Conservation (phyloP, 495 filamentous ascomycete genomes). For the Thermothielavioides terrestris region DNA sequence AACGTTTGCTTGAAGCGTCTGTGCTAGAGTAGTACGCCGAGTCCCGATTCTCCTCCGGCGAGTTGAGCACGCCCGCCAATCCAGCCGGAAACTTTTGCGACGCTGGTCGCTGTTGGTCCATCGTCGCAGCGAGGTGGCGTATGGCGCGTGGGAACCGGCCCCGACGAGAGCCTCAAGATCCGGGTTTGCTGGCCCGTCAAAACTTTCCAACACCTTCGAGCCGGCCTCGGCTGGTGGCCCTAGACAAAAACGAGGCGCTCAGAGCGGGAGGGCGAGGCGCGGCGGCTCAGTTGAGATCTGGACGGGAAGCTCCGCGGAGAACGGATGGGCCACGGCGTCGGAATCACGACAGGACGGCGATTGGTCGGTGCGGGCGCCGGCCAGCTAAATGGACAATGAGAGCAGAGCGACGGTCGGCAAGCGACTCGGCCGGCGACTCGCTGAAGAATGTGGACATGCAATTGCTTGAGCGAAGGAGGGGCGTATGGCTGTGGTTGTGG, state of each 20-base stretch:
- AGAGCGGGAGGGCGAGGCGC: neutral
- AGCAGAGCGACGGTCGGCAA: neutral
- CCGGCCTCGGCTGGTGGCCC: neutral
- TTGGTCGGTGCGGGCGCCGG: neutral
- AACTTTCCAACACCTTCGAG: neutral
- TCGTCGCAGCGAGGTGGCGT: slow-evolving; percentile 3
- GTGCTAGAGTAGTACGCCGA: slow-evolving; percentile 47
- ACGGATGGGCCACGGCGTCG: neutral
- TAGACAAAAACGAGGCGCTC: neutral
- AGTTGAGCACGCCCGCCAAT: slow-evolving; percentile 42
- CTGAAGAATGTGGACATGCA: neutral
- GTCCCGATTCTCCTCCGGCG: slow-evolving; percentile 44
- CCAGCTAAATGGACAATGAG: neutral
- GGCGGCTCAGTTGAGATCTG: neutral
- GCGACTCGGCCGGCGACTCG: neutral
- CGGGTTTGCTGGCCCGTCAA: neutral
- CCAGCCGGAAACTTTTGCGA: slow-evolving; percentile 43
- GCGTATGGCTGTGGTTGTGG: slow-evolving; percentile 6
- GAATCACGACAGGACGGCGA: neutral
- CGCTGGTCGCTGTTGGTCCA: slow-evolving; percentile 31
- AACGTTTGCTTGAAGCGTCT: slow-evolving; percentile 50
- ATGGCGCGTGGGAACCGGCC: neutral
- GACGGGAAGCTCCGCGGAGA: slow-evolving; percentile 4
- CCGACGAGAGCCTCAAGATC: neutral
- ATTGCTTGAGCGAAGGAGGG: neutral